Evolutionary conservation across 1,284 basidiomycete genomes (phyloP).

Genomic region (Rhodotorula sp.): DNA sequence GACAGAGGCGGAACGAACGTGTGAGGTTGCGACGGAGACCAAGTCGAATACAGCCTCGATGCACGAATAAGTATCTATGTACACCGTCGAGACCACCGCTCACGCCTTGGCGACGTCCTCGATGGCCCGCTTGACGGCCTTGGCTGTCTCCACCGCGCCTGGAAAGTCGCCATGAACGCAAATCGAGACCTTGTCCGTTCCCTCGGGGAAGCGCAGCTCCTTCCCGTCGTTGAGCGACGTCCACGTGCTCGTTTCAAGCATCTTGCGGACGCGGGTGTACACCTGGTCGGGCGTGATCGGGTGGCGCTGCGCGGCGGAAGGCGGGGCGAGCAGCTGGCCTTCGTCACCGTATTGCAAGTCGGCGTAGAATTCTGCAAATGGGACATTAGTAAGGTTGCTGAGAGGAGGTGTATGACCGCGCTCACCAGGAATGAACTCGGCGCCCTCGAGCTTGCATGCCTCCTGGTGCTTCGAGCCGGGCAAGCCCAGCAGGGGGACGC

Average conservation of each 20-base stretch:
- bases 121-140: conserved; percentile 23
- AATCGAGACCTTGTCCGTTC: conserved; percentile 59
- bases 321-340: conserved; percentile 41
- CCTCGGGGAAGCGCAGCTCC: conserved; percentile 54
- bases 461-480: conserved; percentile 61
- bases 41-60: too few relatives aligned
- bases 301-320: conserved; percentile 57
- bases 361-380: conserved; percentile 45
- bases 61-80: too few relatives aligned
- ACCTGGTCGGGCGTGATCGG: conserved; percentile 51
- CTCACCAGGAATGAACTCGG: conserved; percentile 61
- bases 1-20: too few relatives aligned
- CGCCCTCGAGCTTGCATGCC: conserved; percentile 57
- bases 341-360: conserved; percentile 60
- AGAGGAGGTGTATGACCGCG: conserved; percentile 5
- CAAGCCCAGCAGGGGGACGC: conserved; percentile 60
- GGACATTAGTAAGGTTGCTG: not conserved
- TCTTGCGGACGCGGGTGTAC: conserved; percentile 54
- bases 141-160: conserved; percentile 41
- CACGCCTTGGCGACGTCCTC: conserved; percentile 13
- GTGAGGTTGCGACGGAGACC: too few relatives aligned
- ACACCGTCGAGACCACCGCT: not conserved
- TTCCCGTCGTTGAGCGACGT: conserved; percentile 46
- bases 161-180: conserved; percentile 67
- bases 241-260: conserved; percentile 58